Evolutionary conservation across 495 filamentous ascomycete species (phyloP), one percentile per base, ranked within the genome.

Genomic region (Saxophila tyrrhenica): DNA sequence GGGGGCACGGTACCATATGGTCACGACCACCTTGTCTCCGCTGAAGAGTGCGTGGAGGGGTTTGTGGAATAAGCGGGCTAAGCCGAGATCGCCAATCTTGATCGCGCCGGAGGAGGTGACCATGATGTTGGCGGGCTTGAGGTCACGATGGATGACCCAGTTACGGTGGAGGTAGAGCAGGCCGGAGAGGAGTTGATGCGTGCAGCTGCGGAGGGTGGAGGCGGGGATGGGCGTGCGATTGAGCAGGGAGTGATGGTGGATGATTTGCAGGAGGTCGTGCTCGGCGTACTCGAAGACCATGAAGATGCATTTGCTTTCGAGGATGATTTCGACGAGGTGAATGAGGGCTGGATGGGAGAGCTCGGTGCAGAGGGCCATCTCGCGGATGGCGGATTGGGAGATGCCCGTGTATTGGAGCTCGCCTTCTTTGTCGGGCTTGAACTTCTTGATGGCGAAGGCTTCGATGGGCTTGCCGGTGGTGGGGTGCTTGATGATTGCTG

Each of bases 241-340:
- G 15, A 86, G 85, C 55, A 94, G 87, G 1, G 88, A 91, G 71
- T 99, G 92, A 63, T 96, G 89, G 65, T 99, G 92, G 61, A 99
- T 95, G 57, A 99, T 97, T 69, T 97, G 94, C 8, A 99, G 76
- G 41, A 99, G 74, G 66, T 99, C 92, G 69, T 89, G 92, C 69
- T 99, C 92, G 59, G 90, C 91, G 65, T 95, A 99, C 69, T 97
- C 92, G 64, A 99, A 99, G 19, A 99, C 90, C 87, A 99, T 99
- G 70, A 89, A 97, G 64, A 99, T 99, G 73, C 89, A 96, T 71
- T 96, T 97, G 69, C 94, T 89, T 70, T 99, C 89, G 15, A 99
- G 74, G 64, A 97, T 96, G 62, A 96, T 99, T 68, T 99, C 92
- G 59, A 91, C 80, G 25, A 95, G 77, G 55, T 84, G 79, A 63